Base-by-base conservation (phyloP, 805 yeast species). In the Candida silvicultrix region DNA sequence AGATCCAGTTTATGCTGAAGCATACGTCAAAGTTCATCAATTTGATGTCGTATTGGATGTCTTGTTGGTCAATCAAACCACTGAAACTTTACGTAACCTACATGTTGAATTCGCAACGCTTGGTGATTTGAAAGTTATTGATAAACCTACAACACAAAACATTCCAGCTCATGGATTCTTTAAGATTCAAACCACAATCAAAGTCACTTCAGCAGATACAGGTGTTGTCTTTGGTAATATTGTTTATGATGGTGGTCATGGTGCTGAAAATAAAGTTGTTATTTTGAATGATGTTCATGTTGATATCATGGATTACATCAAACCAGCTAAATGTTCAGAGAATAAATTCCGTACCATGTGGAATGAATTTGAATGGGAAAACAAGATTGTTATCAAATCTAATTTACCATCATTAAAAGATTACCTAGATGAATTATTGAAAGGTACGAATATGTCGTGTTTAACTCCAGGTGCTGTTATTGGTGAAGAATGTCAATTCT, bases 351-450 rank as follows among this genome's bases (percentile, higher is more conserved):
- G 99, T 62, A 78, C 82, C 59, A 92, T 90, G 98, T 94, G 99
- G 99, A 89, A 89, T 64, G 97, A 90, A 65, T 94, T 95, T 63
- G 99, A 94, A 70, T 94, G 99, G 99, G 99, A 94, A 68, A 94
- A 94, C 73, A 94, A 94, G 73, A 90, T 94, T 56, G 86, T 90
- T 49, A 86, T 94, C 63, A 82, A 84, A 55, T 80, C 95, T 2
- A 75, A 73, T 45, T 71, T 83, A 52, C 65, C 76, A 29, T 69
- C 87, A 2, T 75, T 95, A 60, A 82, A 83, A 60, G 86, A 79
- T 41, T 94, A 88, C 67, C 73, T 94, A 65, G 85, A 82, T 49
- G 83, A 78, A 58, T 70, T 94, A 56, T 70, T 86, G 69, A 70
- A 74, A 47, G 90, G 88, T 41, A 94, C 99, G 4, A 90, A 92